Evolutionary conservation across 1,284 basidiomycete species (phyloP).

Genomic region (Marasmius sp.): DNA sequence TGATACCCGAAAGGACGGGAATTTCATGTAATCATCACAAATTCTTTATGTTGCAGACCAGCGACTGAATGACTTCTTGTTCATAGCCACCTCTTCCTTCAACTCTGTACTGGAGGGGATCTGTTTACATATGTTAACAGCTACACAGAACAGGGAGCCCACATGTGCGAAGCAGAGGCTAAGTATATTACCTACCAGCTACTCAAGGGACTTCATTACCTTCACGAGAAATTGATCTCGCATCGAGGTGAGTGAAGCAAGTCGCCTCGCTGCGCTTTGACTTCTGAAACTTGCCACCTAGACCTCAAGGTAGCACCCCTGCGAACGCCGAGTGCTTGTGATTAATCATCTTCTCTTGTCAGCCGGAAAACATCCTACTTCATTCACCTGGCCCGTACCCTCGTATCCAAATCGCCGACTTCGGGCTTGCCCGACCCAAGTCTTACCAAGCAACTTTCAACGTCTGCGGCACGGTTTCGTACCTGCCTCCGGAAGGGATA

Average conservation of each 20-base stretch:
- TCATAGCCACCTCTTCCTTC: conserved; percentile 70
- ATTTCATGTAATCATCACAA: conserved; percentile 48
- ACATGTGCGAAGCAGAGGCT: conserved; percentile 74
- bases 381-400: conserved; percentile 76
- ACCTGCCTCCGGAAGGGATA: conserved; percentile 83
- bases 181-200: conserved; percentile 86
- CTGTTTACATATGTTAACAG: conserved; percentile 78
- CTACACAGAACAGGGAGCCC: conserved; percentile 46
- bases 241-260: conserved; percentile 70
- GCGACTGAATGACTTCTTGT: background rate
- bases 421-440: conserved; percentile 81
- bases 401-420: conserved; percentile 81
- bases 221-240: conserved; percentile 74
- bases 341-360: conserved; percentile 3
- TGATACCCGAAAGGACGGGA: conserved; percentile 62
- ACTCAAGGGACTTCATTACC: conserved; percentile 68
- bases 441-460: conserved; percentile 77
- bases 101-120: conserved; percentile 77
- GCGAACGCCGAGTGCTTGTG: background rate
- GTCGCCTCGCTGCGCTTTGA: conserved; percentile 3
- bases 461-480: conserved; percentile 80
- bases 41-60: background rate
- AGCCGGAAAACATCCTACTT: conserved; percentile 88
- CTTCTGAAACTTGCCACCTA: conserved; percentile 25
- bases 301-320: conserved; percentile 64